phyloP scores from a whole-genome alignment of 768 basidiomycete genomes.

The Sutorius australiensis region DNA sequence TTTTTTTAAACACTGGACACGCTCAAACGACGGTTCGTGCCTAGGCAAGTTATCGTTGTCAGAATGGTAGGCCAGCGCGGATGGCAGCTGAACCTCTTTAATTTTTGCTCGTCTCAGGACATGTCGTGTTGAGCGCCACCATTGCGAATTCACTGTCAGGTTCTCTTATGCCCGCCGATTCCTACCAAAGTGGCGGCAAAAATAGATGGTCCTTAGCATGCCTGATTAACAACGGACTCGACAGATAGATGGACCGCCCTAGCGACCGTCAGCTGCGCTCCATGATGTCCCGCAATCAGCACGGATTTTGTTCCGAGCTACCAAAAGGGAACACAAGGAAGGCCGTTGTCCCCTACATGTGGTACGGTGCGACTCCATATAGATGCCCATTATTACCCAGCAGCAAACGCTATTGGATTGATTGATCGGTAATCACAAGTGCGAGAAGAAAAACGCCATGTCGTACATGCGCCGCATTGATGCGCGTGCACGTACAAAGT shows the following conservation, averaged over 20 bases:
- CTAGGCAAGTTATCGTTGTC: neutral
- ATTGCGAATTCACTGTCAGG: neutral
- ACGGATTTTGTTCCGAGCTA: neutral
- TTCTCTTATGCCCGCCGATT: neutral
- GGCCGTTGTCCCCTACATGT: neutral
- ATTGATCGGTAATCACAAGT: neutral
- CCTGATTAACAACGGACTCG: neutral
- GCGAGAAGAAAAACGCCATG: neutral
- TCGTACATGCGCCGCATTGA: neutral
- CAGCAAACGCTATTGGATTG: neutral
- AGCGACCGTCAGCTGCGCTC: neutral
- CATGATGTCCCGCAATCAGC: neutral
- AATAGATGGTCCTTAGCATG: neutral
- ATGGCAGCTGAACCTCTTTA: neutral
- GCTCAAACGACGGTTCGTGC: neutral
- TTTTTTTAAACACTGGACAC: neutral
- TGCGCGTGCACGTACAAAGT: conserved; percentile 13
- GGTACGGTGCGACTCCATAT: neutral
- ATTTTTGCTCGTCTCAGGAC: neutral
- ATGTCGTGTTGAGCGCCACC: neutral
- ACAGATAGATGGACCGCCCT: neutral
- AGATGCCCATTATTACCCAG: neutral
- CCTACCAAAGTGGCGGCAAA: neutral
- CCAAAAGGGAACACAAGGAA: conserved; percentile 5
- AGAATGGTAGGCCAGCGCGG: neutral